phyloP scores from a whole-genome alignment of 2,329 filamentous ascomycete genomes.

The Magnaporthales sp. region DNA sequence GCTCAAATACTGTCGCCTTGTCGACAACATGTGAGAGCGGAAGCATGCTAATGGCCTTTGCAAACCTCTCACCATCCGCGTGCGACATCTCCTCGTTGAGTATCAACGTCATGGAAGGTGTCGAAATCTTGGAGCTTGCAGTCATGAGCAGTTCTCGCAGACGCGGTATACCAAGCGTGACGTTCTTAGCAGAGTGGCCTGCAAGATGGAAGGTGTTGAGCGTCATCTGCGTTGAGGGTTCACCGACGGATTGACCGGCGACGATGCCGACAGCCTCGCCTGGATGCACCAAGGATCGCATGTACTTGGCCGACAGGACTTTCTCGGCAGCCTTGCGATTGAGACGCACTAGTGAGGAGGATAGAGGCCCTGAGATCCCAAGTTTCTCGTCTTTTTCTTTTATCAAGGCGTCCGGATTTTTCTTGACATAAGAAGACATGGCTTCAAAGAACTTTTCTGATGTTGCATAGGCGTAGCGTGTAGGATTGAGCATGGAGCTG shows the following conservation, averaged over 20 bases:
- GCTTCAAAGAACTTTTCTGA: conserved; percentile 76
- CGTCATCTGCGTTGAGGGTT: conserved; percentile 98
- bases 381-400: conserved; percentile 35
- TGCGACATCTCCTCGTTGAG: conserved; percentile 63
- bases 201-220: conserved; percentile 99
- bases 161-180: conserved; percentile 93
- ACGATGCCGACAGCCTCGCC: conserved; percentile 96
- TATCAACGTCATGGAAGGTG: conserved; percentile 80
- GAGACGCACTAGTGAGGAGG: conserved; percentile 28
- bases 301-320: conserved; percentile 84
- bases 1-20: conserved; percentile 71
- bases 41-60: conserved; percentile 84
- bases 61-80: conserved; percentile 67
- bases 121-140: conserved; percentile 79
- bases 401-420: conserved; percentile 58
- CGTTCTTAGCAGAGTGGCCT: conserved; percentile 96
- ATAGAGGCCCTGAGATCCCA: conserved; percentile 17
- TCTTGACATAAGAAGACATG: conserved; percentile 69
- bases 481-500: conserved; percentile 63
- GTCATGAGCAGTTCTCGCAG: conserved; percentile 98
- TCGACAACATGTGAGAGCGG: conserved; percentile 79
- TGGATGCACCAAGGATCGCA: conserved; percentile 84
- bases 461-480: conserved; percentile 72
- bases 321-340: conserved; percentile 70
- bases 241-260: conserved; percentile 91